Base-by-base conservation (phyloP, 2,329 filamentous ascomycete species). In the Aspergillus felis region DNA sequence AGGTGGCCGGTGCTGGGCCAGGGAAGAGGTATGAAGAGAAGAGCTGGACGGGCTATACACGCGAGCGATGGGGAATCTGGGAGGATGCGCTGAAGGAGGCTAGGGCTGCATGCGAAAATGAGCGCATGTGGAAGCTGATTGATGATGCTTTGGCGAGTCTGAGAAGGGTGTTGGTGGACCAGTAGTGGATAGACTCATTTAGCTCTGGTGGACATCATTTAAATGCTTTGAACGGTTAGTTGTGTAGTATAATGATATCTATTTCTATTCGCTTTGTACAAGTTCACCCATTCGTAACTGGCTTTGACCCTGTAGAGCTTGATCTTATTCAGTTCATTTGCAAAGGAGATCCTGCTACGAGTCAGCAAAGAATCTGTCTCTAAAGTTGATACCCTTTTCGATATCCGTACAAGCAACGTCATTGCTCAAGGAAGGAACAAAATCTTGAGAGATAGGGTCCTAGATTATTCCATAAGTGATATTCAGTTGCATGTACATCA, bases 131-230 rank as follows among this genome's bases (percentile, higher is more conserved):
- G 32, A 27, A 50, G 50, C 41, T 62, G 22, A 56, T 62, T 42
- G 42, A 54, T 48, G 51, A 56, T 42, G 57, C 59, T 52, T 54
- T 62, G 56, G 50, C 35, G 35, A 44, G 51, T 53, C 35, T 57
- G 28, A 51, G 52, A 29, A 24, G 46, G 29, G 52, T 1, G 20
- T 48, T 35, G 52, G 35, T 46, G 22, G 29, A 53, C 29, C 48
- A 53, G 17, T 51, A 51, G 35, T 35, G 17, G 25, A 50, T 50
- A 22, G 47, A 50, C 10, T 25, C 22, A 50, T 50, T 50, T 4
- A 17, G 47, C 22, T 27, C 3, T 50, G 17, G 24, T 50, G 46
- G 17, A 22, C 24, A 22, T n/a, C 25, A 14, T 49, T 9, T 6
- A 4, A 12, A 5, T 29, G 28, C 10, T 12, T 10, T 29, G 28